Percentiles rank a stretch among this genome's conserved stretches.
These are phyloP conservation scores for Paraconiothyrium sp. DNA, from an alignment of 2,329 filamentous ascomycete genomes.

Conservation along the genomic window DNA sequence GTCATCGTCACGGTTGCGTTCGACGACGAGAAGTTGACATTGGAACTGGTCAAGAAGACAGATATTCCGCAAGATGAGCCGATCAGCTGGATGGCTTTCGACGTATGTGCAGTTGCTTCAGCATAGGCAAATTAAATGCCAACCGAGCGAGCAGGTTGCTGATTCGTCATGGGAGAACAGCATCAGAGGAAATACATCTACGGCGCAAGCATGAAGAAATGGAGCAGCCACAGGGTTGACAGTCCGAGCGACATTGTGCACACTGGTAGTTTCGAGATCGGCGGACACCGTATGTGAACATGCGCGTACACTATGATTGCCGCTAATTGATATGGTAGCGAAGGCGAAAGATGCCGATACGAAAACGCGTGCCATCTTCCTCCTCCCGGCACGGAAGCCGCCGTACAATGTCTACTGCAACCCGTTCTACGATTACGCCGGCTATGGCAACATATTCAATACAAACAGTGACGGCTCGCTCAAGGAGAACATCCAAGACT, in stretches of 20 bases:
- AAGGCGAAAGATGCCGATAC: constrained; percentile 74
- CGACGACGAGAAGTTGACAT: constrained; percentile 79
- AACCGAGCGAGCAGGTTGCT: constrained; percentile 20
- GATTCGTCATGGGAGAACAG: constrained; percentile 53
- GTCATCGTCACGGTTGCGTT: constrained; percentile 91
- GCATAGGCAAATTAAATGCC: background rate
- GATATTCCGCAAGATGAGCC: constrained; percentile 84
- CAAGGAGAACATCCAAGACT: constrained; percentile 74
- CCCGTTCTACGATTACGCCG: constrained; percentile 87
- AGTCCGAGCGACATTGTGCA: constrained; percentile 80
- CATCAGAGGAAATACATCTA: constrained; percentile 86
- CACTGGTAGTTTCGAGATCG: constrained; percentile 75
- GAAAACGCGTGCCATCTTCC: constrained; percentile 89
- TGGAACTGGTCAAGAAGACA: constrained; percentile 81
- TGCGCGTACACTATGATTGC: background rate
- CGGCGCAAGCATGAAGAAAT: constrained; percentile 92
- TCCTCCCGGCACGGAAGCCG: constrained; percentile 78
- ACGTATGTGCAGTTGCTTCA: constrained; percentile 63
- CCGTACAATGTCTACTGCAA: constrained; percentile 89
- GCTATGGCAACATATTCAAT: constrained; percentile 80
- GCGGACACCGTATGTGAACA: constrained; percentile 72
- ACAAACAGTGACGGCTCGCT: constrained; percentile 67
- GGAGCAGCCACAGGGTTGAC: constrained; percentile 82
- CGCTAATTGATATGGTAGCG: constrained; percentile 57
- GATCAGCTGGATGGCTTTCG: constrained; percentile 94